Percentiles rank a stretch among this genome's conserved stretches.
Conservation (phyloP, 192 early-diverging fungal species). For the Backusella morwellensis region DNA sequence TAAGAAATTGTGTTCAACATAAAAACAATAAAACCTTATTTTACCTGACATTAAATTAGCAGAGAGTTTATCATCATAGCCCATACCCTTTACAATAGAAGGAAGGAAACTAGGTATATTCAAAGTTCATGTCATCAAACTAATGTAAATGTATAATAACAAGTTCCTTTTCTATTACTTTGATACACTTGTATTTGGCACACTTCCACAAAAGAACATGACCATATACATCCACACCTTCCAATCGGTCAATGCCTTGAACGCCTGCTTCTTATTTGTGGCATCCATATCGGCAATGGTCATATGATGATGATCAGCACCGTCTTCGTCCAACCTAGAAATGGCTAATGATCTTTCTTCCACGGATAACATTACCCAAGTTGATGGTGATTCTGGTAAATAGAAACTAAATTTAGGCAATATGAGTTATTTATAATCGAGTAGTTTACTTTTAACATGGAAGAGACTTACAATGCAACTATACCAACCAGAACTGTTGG, state of each 20-base stretch:
- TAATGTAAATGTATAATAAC: neutral
- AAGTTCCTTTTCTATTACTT: slow-evolving; percentile 20
- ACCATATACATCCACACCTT: slow-evolving; percentile 36
- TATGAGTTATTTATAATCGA: neutral
- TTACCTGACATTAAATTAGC: slow-evolving; percentile 36
- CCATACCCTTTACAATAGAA: slow-evolving; percentile 30
- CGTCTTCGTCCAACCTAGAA: slow-evolving; percentile 6
- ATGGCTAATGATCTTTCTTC: slow-evolving; percentile 21
- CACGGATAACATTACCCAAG: slow-evolving; percentile 15
- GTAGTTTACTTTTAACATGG: neutral
- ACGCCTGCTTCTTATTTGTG: slow-evolving; percentile 20
- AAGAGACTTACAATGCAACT: slow-evolving; percentile 22
- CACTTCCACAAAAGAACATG: slow-evolving; percentile 40
- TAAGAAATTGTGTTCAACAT: neutral
- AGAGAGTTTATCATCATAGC: slow-evolving; percentile 29
- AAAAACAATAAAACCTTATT: neutral
- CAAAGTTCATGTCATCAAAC: neutral
- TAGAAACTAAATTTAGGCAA: slow-evolving; percentile 16
- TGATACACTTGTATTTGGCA: slow-evolving; percentile 36
- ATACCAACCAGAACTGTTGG: slow-evolving; percentile 28
- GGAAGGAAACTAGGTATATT: slow-evolving; percentile 28
- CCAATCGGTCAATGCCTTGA: slow-evolving; percentile 26
- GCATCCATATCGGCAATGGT: slow-evolving; percentile 22
- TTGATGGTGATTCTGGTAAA: slow-evolving; percentile 22
- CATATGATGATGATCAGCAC: neutral